phyloP scores from a whole-genome alignment of 2,329 filamentous ascomycete species.

The Monilinia polystroma region DNA sequence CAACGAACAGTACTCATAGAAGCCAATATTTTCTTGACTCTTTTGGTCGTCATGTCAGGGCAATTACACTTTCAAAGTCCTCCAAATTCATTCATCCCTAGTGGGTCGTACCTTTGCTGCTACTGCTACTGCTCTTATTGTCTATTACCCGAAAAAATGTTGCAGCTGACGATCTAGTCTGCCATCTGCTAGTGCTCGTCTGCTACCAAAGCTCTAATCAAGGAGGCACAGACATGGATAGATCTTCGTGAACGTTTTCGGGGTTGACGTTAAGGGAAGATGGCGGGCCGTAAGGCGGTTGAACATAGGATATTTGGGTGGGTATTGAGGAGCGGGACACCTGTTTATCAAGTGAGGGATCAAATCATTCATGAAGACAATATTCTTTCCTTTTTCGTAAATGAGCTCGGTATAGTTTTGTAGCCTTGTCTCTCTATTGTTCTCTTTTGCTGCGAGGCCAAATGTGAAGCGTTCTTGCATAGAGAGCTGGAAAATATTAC shows the following conservation, averaged over 20 bases:
- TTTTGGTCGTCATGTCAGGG: neutral
- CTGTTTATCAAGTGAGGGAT: neutral
- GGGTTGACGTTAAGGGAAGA: neutral
- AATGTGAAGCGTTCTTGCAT: neutral
- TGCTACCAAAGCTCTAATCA: neutral
- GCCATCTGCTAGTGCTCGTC: neutral
- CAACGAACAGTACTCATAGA: neutral
- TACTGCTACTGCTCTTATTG: neutral
- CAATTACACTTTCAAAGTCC: neutral
- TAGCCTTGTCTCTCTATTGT: neutral
- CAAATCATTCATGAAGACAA: neutral
- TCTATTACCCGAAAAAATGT: neutral
- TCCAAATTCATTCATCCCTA: neutral
- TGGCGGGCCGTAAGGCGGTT: neutral
- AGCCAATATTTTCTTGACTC: neutral
- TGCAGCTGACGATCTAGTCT: neutral
- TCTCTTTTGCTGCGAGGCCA: neutral
- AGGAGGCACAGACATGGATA: neutral
- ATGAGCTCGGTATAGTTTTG: neutral
- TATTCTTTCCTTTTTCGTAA: neutral
- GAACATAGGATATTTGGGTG: slow-evolving; percentile 37
- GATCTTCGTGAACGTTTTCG: neutral
- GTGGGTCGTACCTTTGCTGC: neutral
- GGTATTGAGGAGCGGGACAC: neutral
- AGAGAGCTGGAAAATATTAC: too few relatives aligned